phyloP scores from a whole-genome alignment of 331 rosid species.

The Rosa hybrid region DNA sequence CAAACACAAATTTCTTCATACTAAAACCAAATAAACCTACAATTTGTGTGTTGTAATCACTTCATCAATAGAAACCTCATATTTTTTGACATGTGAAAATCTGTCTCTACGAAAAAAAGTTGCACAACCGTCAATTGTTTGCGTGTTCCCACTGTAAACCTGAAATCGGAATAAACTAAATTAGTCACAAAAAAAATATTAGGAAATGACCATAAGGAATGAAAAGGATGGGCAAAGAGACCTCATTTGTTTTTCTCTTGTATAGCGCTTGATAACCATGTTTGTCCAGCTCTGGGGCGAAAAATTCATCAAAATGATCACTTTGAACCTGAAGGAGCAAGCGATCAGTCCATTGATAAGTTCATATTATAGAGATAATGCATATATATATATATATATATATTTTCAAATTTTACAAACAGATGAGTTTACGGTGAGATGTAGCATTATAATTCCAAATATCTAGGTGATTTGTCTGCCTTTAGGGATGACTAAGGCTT shows the following conservation, averaged over 20 bases:
- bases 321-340: conserved; percentile 71
- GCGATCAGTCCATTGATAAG: not conserved
- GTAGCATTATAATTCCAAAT: not conserved
- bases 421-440: not conserved
- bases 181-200: not conserved
- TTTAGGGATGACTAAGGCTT: not conserved
- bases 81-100: conserved; percentile 94
- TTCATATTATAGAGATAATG: not conserved
- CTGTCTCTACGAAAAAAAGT: conserved; percentile 98
- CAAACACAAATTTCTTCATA: conserved; percentile 22
- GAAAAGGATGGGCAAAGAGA: conserved; percentile 19
- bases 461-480: not conserved
- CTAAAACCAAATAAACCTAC: conserved; percentile 7
- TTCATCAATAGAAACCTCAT: conserved; percentile 59
- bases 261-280: conserved; percentile 93
- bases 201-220: not conserved
- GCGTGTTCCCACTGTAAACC: conserved; percentile 69
- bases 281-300: conserved; percentile 93
- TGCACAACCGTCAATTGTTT: conserved; percentile 95
- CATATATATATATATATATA: not conserved
- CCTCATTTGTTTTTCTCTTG: conserved; percentile 97
- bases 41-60: not conserved
- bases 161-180: conserved; percentile 36
- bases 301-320: conserved; percentile 90
- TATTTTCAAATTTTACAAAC: not conserved